These are phyloP conservation scores for Lotmaria passim DNA, from an alignment of 208 protist genomes.

Conservation along the genomic window DNA sequence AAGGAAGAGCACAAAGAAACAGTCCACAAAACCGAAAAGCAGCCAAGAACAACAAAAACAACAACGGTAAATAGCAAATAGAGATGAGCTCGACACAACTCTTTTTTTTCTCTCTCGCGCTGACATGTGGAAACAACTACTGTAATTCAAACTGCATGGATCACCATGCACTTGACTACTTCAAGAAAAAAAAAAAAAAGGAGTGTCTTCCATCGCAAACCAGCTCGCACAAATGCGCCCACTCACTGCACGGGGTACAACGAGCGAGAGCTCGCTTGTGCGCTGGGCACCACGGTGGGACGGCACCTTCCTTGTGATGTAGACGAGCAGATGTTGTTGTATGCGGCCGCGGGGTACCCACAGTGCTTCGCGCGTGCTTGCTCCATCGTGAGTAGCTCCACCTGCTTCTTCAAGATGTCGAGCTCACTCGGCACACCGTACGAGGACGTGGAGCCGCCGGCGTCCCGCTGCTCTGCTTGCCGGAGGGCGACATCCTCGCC, in stretches of 20 bases:
- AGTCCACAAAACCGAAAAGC: too few relatives aligned
- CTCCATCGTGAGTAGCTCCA: constrained; percentile 61
- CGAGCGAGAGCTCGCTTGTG: not conserved
- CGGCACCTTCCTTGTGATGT: not conserved
- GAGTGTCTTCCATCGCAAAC: too few relatives aligned
- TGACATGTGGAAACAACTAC: too few relatives aligned
- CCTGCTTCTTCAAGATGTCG: constrained; percentile 55
- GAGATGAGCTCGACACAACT: too few relatives aligned
- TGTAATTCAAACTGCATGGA: too few relatives aligned
- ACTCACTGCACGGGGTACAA: constrained; percentile 1
- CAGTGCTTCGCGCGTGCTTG: constrained; percentile 38
- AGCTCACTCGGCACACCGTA: constrained; percentile 43
- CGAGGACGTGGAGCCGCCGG: not conserved
- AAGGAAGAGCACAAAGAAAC: too few relatives aligned
- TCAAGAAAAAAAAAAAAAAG: not conserved
- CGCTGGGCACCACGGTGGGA: not conserved
- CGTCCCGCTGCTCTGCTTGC: constrained; percentile 1
- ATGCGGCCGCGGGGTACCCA: constrained; percentile 3
- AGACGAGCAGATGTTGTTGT: constrained; percentile 9
- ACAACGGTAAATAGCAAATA: too few relatives aligned
- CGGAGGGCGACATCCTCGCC: constrained; percentile 2
- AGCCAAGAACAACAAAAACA: too few relatives aligned
- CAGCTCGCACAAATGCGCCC: too few relatives aligned
- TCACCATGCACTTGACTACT: too few relatives aligned
- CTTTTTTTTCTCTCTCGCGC: too few relatives aligned